Evolutionary conservation across 208 protist species (phyloP).

Genomic region (Crithidia fasciculata): DNA sequence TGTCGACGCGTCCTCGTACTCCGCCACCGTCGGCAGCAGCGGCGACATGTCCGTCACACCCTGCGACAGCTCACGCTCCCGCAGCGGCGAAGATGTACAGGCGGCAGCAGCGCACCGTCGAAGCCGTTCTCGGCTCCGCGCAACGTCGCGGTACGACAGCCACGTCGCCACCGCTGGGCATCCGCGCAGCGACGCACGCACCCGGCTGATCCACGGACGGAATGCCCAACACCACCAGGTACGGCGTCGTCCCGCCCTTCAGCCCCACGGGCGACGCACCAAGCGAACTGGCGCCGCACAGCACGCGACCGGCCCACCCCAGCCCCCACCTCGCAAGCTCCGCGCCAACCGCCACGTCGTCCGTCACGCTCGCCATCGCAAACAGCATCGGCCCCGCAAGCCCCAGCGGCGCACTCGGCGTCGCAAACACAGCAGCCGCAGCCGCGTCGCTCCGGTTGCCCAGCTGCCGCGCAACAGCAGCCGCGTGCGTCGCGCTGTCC

Average conservation of each 20-base stretch:
- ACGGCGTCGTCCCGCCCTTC: constrained; percentile 16
- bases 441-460: not conserved
- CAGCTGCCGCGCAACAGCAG: constrained; percentile 5
- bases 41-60: not conserved
- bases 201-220: constrained; percentile 12
- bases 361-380: constrained; percentile 29
- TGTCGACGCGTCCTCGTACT: constrained; percentile 16
- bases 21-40: constrained; percentile 17
- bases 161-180: not conserved
- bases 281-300: constrained; percentile 16
- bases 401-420: constrained; percentile 11
- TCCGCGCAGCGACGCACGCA: constrained; percentile 6
- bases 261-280: constrained; percentile 2
- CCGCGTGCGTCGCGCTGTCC: constrained; percentile 8
- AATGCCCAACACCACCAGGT: constrained; percentile 15
- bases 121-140: constrained; percentile 10
- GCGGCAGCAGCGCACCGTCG: constrained; percentile 14
- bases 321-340: constrained; percentile 20
- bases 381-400: constrained; percentile 22
- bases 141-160: constrained; percentile 9
- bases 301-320: constrained; percentile 7
- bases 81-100: constrained; percentile 16
- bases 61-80: constrained; percentile 4
- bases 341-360: constrained; percentile 14
- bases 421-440: constrained; percentile 8